Percentiles rank a stretch among this genome's conserved stretches.
These are phyloP conservation scores for Pseudevernia furfuracea DNA, from an alignment of 495 filamentous ascomycete species.

Conservation along the genomic window DNA sequence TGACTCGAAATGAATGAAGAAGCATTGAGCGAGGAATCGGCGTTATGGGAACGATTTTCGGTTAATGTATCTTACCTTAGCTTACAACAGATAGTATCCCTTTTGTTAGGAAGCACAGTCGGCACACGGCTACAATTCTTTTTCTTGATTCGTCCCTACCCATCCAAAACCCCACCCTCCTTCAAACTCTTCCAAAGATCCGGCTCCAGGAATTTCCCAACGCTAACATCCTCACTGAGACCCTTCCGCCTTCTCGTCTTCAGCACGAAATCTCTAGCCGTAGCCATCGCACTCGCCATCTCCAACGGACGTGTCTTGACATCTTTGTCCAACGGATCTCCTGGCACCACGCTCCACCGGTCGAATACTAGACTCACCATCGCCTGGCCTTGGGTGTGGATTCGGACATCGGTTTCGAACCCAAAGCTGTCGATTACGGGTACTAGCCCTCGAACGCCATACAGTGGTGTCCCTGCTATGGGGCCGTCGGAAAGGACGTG, in stretches of 20 bases:
- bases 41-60: no score
- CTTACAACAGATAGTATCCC: no score
- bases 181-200: slow-evolving; percentile 83
- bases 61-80: no score
- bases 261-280: slow-evolving; percentile 88
- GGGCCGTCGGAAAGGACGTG: slow-evolving; percentile 91
- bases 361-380: slow-evolving; percentile 91
- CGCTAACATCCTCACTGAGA: slow-evolving; percentile 86
- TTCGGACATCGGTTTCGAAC: slow-evolving; percentile 93
- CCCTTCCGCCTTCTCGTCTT: slow-evolving; percentile 94
- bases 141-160: slow-evolving; percentile 23
- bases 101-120: no score
- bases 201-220: slow-evolving; percentile 91
- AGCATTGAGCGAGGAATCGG: no score
- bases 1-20: no score
- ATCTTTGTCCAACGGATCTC: slow-evolving; percentile 86
- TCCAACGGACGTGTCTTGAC: slow-evolving; percentile 75
- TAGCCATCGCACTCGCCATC: slow-evolving; percentile 75
- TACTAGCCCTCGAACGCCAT: slow-evolving; percentile 79
- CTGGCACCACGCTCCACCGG: slow-evolving; percentile 88
- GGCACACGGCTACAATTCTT: no score
- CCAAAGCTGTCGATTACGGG: slow-evolving; percentile 96
- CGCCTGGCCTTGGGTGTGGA: slow-evolving; percentile 90
- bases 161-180: slow-evolving; percentile 82
- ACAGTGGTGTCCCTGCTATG: slow-evolving; percentile 91